phyloP scores from a whole-genome alignment of 2,329 filamentous ascomycete species.

The Clarireedia hainanense region DNA sequence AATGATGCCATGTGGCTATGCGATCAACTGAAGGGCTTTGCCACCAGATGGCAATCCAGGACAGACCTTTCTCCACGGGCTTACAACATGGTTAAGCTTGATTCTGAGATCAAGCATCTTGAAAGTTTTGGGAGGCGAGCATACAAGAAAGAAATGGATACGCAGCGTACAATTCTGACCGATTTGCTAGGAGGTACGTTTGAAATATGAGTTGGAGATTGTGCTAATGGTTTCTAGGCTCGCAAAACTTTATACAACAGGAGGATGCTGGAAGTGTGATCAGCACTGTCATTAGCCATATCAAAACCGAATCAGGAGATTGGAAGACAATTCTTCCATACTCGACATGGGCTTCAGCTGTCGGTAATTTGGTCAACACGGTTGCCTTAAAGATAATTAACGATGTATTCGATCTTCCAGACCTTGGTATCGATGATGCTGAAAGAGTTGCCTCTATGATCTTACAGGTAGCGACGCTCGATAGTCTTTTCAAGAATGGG shows the following conservation, averaged over 20 bases:
- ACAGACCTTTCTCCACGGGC: conserved; percentile 44
- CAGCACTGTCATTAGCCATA: conserved; percentile 44
- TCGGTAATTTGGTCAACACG: conserved; percentile 51
- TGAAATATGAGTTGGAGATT: background rate
- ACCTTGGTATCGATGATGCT: conserved; percentile 56
- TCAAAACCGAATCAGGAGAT: conserved; percentile 44
- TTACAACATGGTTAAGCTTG: conserved; percentile 47
- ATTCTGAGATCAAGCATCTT: conserved; percentile 51
- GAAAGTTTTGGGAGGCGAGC: conserved; percentile 54
- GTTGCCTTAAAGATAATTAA: conserved; percentile 52
- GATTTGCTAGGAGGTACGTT: conserved; percentile 48
- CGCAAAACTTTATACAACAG: conserved; percentile 52
- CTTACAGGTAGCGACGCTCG: conserved; percentile 46
- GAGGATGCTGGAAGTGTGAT: conserved; percentile 44
- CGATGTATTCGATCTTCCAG: conserved; percentile 54
- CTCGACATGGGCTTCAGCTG: conserved; percentile 55
- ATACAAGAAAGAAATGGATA: conserved; percentile 52
- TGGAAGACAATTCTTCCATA: conserved; percentile 53
- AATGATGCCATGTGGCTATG: conserved; percentile 60
- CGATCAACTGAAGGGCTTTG: conserved; percentile 45
- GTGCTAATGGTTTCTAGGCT: conserved; percentile 29
- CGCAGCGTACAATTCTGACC: conserved; percentile 52
- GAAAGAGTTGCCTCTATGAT: conserved; percentile 54
- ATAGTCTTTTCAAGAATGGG: conserved; percentile 29
- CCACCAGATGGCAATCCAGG: conserved; percentile 44